These are phyloP conservation scores for Vitis hybrid DNA, from an alignment of 177 flowering plant species.

Conservation along the genomic window DNA sequence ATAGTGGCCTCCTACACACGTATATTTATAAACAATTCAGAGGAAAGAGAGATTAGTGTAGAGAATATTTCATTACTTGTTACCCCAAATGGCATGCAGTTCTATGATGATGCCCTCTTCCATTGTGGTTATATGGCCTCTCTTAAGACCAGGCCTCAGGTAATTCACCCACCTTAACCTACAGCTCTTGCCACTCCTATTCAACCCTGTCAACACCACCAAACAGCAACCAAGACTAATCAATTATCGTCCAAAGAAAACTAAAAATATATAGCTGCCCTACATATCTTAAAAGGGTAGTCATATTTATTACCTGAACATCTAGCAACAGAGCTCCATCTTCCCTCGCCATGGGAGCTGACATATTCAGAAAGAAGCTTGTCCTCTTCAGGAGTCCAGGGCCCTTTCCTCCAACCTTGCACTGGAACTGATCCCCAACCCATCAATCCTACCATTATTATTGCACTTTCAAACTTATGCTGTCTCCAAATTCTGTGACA, in stretches of 20 bases:
- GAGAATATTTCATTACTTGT: constrained; percentile 38
- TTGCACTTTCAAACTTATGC: not conserved
- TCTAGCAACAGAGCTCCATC: constrained; percentile 51
- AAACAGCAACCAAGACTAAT: not conserved
- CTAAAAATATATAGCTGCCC: not conserved
- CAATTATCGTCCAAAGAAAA: not conserved
- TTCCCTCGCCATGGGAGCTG: constrained; percentile 47
- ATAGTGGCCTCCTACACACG: not conserved
- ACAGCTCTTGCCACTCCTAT: constrained; percentile 66
- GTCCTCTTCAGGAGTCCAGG: constrained; percentile 62
- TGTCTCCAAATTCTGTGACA: constrained; percentile 22
- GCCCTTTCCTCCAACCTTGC: constrained; percentile 57
- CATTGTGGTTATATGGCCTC: constrained; percentile 51
- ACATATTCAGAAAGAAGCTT: constrained; percentile 45
- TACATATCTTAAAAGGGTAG: not conserved
- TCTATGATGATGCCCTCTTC: constrained; percentile 62
- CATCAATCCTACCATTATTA: constrained; percentile 20
- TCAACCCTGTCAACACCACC: constrained; percentile 34
- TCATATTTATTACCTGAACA: constrained; percentile 29
- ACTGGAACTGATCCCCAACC: constrained; percentile 20
- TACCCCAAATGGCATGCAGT: constrained; percentile 61
- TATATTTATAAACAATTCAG: not conserved
- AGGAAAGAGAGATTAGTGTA: not conserved
- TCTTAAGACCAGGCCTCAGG: constrained; percentile 71
- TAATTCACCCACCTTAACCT: constrained; percentile 75